phyloP scores from a whole-genome alignment of 768 basidiomycete genomes.

The Boletales sp. region DNA sequence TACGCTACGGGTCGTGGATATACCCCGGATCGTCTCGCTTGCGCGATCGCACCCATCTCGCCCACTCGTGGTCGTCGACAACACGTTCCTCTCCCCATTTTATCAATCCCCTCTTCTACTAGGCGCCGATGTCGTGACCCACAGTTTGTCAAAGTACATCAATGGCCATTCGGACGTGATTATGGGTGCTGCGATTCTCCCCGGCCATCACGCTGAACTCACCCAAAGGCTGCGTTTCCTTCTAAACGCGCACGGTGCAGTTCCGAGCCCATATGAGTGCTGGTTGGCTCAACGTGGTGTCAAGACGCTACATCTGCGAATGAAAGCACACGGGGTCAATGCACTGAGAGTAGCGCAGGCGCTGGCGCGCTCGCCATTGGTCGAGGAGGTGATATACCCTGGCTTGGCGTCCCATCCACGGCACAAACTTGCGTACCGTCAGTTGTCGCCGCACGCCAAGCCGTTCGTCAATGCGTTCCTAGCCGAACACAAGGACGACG shows the following conservation, averaged over 20 bases:
- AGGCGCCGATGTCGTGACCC: conserved; percentile 82
- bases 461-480: conserved; percentile 50
- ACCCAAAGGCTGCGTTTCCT: conserved; percentile 70
- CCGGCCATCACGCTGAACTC: conserved; percentile 47
- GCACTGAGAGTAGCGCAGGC: conserved; percentile 71
- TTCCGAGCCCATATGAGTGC: conserved; percentile 82
- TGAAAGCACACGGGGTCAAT: conserved; percentile 82
- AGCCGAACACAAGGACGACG: conserved; percentile 20
- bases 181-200: conserved; percentile 80
- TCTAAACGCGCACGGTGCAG: conserved; percentile 84
- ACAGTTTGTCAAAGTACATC: conserved; percentile 86
- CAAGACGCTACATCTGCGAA: conserved; percentile 87
- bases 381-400: conserved; percentile 86
- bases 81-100: conserved; percentile 92
- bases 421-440: conserved; percentile 57
- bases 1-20: conserved; percentile 81
- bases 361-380: conserved; percentile 51
- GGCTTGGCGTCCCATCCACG: conserved; percentile 68
- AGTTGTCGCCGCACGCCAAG: conserved; percentile 66
- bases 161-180: conserved; percentile 94
- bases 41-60: conserved; percentile 57
- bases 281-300: conserved; percentile 89
- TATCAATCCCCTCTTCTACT: conserved; percentile 84
- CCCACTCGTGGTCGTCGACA: conserved; percentile 87
- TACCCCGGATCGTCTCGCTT: conserved; percentile 64